Base-by-base conservation (phyloP, 140 eudicot genomes). In the Anethum foeniculum region DNA sequence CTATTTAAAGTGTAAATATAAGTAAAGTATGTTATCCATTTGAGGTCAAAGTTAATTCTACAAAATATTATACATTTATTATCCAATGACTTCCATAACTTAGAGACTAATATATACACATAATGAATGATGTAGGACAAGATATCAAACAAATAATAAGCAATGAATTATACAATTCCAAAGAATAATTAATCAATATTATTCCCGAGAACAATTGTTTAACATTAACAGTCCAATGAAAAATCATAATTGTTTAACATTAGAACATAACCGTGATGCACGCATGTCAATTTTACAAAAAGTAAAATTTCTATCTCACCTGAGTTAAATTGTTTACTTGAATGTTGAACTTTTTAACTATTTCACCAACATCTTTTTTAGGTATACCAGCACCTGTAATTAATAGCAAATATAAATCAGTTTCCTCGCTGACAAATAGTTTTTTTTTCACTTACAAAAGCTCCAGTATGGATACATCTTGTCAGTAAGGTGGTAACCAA, bases 311-410 rank as follows among this genome's bases (percentile, higher is more conserved):
- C 43, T 76, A 80, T 80, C 98, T 87, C 84, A 92, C 98, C 89
- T 95, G 99, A 80, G 99, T 95, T 87, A 95, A 85, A 88, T 95
- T 95, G 86, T 95, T 92, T 86, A 95, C 96, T 92, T 95, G 97
- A 85, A 95, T 95, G 81, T 95, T 95, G 84, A 95, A 95, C 78
- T 89, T 83, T 82, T 90, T 91, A 71, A 87, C 90, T 23, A 88
- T 78, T 41, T 90, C 99, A 83, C 71, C 36, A n/a, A 95, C 79
- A 67, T 92, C 97, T 84, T 88, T 92, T 84, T 89, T 95, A 1
- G 96, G 87, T 38, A 84, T 92, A 44, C 76, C 78, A 85, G 81
- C 86, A 39, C 99, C 98, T 94, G 88, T 79, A 86, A 78, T 73
- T 71, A 79, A 83, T 25, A 79, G 13, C 60, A 44, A 27, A 36